Conservation (phyloP, 2,329 filamentous ascomycete species). For the Dryadomyces quercivorus region DNA sequence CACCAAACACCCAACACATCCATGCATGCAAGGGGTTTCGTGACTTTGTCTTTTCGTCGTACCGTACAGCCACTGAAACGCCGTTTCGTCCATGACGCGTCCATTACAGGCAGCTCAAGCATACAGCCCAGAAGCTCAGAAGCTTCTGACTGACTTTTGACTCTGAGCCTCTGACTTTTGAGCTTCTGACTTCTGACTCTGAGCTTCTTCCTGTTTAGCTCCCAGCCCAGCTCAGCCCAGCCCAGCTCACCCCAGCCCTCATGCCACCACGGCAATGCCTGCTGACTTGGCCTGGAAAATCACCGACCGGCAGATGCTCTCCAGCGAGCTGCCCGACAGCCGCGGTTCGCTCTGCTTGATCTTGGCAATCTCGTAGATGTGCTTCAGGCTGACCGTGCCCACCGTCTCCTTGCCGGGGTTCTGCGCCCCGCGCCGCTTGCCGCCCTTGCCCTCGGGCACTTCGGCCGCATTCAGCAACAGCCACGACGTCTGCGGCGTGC, state of each 20-base stretch:
- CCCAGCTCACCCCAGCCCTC: slow-evolving; percentile 5
- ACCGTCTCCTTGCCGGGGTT: slow-evolving; percentile 65
- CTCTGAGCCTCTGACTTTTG: too few species aligned
- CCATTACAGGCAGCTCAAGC: too few species aligned
- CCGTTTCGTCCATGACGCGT: background rate
- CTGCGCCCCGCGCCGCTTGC: slow-evolving; percentile 64
- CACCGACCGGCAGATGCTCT: slow-evolving; percentile 61
- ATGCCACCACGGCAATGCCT: slow-evolving; percentile 60
- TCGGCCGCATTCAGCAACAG: slow-evolving; percentile 76
- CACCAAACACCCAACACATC: too few species aligned
- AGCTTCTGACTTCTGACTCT: too few species aligned
- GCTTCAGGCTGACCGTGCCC: slow-evolving; percentile 84
- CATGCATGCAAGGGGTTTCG: too few species aligned
- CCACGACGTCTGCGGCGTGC: slow-evolving; percentile 89
- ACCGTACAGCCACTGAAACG: background rate
- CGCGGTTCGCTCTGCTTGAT: slow-evolving; percentile 77
- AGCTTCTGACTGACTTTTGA: too few species aligned
- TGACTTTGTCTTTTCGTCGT: background rate
- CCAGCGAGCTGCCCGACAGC: slow-evolving; percentile 56
- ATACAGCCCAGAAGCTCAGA: too few species aligned
- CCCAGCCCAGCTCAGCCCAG: background rate
- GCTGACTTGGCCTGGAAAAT: slow-evolving; percentile 67
- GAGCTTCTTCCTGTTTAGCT: background rate
- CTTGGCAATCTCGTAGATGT: slow-evolving; percentile 94
- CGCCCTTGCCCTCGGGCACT: slow-evolving; percentile 58